Percentiles rank a stretch among this genome's conserved stretches.
Evolutionary conservation across 495 filamentous ascomycete species (phyloP).

Genomic region (Aspergillus affinis): DNA sequence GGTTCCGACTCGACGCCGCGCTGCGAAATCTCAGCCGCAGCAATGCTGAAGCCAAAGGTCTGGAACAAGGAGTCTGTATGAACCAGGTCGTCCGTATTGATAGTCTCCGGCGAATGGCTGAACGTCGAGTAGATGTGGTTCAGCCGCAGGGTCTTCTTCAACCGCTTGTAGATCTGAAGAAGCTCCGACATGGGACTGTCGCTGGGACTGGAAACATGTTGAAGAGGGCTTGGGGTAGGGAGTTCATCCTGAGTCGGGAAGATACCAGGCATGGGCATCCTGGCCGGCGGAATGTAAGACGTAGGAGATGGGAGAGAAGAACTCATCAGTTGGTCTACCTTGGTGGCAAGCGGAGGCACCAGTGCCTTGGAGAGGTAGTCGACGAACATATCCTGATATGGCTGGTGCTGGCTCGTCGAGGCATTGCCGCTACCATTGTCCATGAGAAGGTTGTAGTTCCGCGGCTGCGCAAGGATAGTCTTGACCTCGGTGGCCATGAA

Average conservation of each 20-base stretch:
- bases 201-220: slow-evolving; percentile 33
- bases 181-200: slow-evolving; percentile 64
- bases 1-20: slow-evolving; percentile 78
- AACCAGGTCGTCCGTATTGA: slow-evolving; percentile 50
- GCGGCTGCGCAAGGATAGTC: slow-evolving; percentile 31
- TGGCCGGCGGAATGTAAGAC: slow-evolving; percentile 26
- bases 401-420: slow-evolving; percentile 22
- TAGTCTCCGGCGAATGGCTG: slow-evolving; percentile 38
- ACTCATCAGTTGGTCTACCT: slow-evolving; percentile 49
- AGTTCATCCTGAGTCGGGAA: slow-evolving; percentile 41
- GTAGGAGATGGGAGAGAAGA: slow-evolving; percentile 32
- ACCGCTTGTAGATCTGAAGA: slow-evolving; percentile 73
- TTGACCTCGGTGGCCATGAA: slow-evolving; percentile 44
- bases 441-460: slow-evolving; percentile 40
- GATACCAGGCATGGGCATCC: slow-evolving; percentile 49
- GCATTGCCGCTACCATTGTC: slow-evolving; percentile 32
- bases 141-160: slow-evolving; percentile 72
- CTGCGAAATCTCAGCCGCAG: slow-evolving; percentile 87
- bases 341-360: slow-evolving; percentile 58
- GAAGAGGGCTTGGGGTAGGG: slow-evolving; percentile 32
- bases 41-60: slow-evolving; percentile 83
- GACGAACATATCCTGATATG: slow-evolving; percentile 59
- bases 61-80: slow-evolving; percentile 68
- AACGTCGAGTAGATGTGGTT: slow-evolving; percentile 64
- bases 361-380: slow-evolving; percentile 62